Conservation (phyloP, 2,329 filamentous ascomycete genomes). For the Chrysoporthe austroafricana region DNA sequence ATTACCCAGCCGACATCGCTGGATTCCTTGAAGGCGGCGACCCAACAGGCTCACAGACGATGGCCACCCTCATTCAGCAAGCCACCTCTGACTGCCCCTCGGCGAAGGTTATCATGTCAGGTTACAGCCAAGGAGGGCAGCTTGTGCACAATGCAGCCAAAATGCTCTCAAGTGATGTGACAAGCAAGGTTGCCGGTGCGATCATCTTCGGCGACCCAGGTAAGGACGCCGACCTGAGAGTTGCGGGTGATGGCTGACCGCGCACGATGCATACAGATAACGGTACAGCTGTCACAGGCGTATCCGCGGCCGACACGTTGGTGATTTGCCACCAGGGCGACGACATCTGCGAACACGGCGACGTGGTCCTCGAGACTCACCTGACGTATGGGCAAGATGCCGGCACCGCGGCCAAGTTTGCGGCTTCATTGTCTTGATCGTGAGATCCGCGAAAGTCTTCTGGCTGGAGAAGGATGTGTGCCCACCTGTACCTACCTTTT, state of each 20-base stretch:
- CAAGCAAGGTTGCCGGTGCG: constrained; percentile 13
- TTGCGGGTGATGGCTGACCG: not conserved
- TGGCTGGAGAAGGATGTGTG: no score
- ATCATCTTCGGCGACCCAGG: constrained; percentile 25
- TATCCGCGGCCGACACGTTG: constrained; percentile 16
- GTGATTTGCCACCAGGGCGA: constrained; percentile 27
- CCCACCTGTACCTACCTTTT: no score
- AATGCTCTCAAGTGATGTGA: not conserved
- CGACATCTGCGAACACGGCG: constrained; percentile 25
- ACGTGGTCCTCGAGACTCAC: not conserved
- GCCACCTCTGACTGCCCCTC: constrained; percentile 31
- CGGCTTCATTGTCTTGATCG: not conserved
- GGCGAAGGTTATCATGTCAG: constrained; percentile 44
- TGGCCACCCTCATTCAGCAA: constrained; percentile 20
- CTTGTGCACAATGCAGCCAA: constrained; percentile 32
- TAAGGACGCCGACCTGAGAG: not conserved
- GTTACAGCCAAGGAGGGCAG: constrained; percentile 36
- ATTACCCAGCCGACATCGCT: constrained; percentile 33
- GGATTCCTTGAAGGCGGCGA: constrained; percentile 35
- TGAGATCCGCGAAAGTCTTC: no score
- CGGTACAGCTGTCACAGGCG: constrained; percentile 23
- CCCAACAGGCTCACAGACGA: constrained; percentile 26
- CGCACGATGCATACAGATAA: constrained; percentile 23
- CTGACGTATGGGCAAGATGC: constrained; percentile 10
- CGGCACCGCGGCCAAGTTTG: constrained; percentile 8